phyloP scores from a whole-genome alignment of 352 stramenopile genomes.

The Pilasporangium apinafurcum region DNA sequence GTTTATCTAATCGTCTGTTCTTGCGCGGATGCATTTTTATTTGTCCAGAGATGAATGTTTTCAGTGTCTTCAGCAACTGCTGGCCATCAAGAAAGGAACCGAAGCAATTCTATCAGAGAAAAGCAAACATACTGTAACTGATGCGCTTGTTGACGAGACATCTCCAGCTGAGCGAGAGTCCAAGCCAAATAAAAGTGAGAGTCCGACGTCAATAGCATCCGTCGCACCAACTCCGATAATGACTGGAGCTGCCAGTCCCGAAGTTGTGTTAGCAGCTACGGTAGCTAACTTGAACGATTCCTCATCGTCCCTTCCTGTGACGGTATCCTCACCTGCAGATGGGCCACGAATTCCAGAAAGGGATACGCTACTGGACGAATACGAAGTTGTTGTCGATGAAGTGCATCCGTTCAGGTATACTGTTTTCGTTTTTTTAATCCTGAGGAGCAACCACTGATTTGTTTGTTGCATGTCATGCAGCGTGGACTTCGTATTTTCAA shows the following conservation, averaged over 20 bases:
- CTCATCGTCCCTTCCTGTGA: not conserved
- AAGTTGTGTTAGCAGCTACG: not conserved
- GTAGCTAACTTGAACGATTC: constrained; percentile 9
- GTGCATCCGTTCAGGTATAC: constrained; percentile 60
- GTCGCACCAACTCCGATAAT: constrained; percentile 4
- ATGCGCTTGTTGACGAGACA: constrained; percentile 2
- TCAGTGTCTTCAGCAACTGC: constrained; percentile 69
- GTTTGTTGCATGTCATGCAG: constrained; percentile 13
- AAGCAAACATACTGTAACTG: not conserved
- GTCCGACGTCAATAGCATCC: constrained; percentile 7
- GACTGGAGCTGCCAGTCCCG: not conserved
- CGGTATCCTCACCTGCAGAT: constrained; percentile 4
- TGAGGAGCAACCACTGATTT: not conserved
- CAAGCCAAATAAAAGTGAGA: constrained; percentile 4
- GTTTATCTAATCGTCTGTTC: constrained; percentile 1
- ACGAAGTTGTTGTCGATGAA: constrained; percentile 68
- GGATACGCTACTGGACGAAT: constrained; percentile 57
- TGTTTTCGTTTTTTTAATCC: not conserved
- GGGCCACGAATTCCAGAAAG: constrained; percentile 21
- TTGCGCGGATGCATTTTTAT: constrained; percentile 1
- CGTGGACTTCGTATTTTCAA: constrained; percentile 53
- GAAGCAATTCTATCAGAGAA: constrained; percentile 35
- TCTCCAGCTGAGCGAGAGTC: not conserved
- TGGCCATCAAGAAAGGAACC: constrained; percentile 71
- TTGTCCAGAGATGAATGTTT: constrained; percentile 74